These are phyloP conservation scores for Lablab purpureus DNA, from an alignment of 306 rosid species.

Conservation along the genomic window DNA sequence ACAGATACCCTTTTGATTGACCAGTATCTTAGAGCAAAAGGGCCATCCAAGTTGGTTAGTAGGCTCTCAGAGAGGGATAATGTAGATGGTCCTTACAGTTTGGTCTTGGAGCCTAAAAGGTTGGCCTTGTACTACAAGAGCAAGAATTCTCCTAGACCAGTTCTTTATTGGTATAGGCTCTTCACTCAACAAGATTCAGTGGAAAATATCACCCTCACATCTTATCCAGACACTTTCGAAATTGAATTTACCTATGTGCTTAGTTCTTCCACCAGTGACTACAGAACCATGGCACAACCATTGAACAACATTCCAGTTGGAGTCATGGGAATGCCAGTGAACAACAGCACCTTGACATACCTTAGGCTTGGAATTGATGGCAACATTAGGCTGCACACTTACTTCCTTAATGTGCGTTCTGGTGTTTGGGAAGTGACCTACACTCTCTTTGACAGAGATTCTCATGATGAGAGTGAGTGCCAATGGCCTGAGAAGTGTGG, in stretches of 20 bases:
- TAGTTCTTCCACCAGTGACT: neutral
- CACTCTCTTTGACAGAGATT: slow-evolving; percentile 62
- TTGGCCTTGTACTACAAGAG: slow-evolving; percentile 67
- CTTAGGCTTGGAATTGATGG: slow-evolving; percentile 83
- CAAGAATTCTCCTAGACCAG: slow-evolving; percentile 57
- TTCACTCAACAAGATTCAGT: slow-evolving; percentile 41
- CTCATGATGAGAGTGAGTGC: slow-evolving; percentile 57
- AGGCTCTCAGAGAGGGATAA: slow-evolving; percentile 65
- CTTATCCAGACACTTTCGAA: slow-evolving; percentile 47
- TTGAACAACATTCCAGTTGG: neutral
- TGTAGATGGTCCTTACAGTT: slow-evolving; percentile 65
- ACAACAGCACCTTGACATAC: slow-evolving; percentile 63
- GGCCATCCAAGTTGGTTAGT: slow-evolving; percentile 60
- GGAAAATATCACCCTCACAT: slow-evolving; percentile 41
- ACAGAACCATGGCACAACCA: neutral
- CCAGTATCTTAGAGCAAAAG: slow-evolving; percentile 56
- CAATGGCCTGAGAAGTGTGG: slow-evolving; percentile 67
- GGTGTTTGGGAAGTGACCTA: slow-evolving; percentile 66
- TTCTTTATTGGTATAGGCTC: slow-evolving; percentile 56
- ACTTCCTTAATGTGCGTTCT: slow-evolving; percentile 47
- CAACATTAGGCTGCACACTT: slow-evolving; percentile 65
- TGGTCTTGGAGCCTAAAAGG: slow-evolving; percentile 65
- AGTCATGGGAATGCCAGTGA: slow-evolving; percentile 52
- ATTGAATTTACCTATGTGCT: slow-evolving; percentile 27
- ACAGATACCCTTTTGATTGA: slow-evolving; percentile 77